phyloP scores from a whole-genome alignment of 805 yeast species.

The Wickerhamiella brachini region DNA sequence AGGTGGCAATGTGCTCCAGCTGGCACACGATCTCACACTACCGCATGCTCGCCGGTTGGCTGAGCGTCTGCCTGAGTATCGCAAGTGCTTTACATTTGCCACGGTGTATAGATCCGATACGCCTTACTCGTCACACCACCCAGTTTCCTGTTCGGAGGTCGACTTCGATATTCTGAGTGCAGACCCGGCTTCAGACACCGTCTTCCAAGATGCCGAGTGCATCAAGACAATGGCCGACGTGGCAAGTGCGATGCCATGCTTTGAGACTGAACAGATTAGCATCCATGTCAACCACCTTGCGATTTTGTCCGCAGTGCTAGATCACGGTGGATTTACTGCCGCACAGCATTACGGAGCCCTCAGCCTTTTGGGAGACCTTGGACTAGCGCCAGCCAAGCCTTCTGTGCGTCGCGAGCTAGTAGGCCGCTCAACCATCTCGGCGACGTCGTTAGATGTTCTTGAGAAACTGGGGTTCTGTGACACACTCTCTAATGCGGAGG shows the following conservation, averaged over 20 bases:
- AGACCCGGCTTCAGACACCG: conserved; percentile 22
- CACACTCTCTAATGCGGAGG: conserved; percentile 49
- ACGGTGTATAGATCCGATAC: conserved; percentile 49
- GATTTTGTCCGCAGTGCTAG: conserved; percentile 58
- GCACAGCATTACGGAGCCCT: conserved; percentile 61
- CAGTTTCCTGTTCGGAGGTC: conserved; percentile 63
- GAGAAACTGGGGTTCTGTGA: conserved; percentile 65
- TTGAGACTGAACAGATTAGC: conserved; percentile 39
- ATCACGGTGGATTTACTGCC: conserved; percentile 67
- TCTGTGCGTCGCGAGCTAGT: conserved; percentile 44
- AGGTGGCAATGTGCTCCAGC: conserved; percentile 75
- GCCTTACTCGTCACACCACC: conserved; percentile 35
- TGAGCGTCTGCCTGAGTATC: conserved; percentile 36
- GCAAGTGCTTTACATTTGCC: conserved; percentile 61
- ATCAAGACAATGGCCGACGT: conserved; percentile 71
- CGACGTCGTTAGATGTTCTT: conserved; percentile 70
- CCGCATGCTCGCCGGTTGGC: conserved; percentile 84
- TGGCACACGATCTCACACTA: conserved; percentile 78
- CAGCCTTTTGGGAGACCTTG: conserved; percentile 60
- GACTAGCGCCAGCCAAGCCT: conserved; percentile 44
- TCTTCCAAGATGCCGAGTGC: conserved; percentile 76
- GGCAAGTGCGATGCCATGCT: conserved; percentile 50
- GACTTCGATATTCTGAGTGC: conserved; percentile 63
- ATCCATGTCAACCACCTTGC: conserved; percentile 71
- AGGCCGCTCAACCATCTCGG: conserved; percentile 58